phyloP scores from a whole-genome alignment of 768 basidiomycete species.

The Phylloporus sp. region DNA sequence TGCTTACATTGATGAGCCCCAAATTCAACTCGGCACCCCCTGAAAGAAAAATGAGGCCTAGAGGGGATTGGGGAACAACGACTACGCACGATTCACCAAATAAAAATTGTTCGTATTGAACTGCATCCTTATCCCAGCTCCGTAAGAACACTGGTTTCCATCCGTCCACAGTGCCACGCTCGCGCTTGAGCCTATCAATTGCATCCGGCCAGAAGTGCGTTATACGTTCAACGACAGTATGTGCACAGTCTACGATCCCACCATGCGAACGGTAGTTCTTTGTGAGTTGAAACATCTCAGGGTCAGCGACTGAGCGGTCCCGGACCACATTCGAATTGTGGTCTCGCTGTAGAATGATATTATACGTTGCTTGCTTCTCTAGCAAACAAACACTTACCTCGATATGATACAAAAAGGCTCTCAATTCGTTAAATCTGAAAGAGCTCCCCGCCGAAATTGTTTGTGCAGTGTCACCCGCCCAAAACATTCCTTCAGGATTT shows the following conservation, averaged over 20 bases:
- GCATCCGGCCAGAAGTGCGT: slow-evolving; percentile 57
- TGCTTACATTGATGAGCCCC: slow-evolving; percentile 64
- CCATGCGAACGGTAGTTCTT: slow-evolving; percentile 70
- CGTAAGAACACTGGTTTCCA: slow-evolving; percentile 56
- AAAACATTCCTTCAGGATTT: slow-evolving; percentile 66
- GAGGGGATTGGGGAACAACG: neutral
- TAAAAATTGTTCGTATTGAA: slow-evolving; percentile 52
- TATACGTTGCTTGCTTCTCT: neutral
- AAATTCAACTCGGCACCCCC: slow-evolving; percentile 50
- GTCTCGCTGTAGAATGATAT: slow-evolving; percentile 17
- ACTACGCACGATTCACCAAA: slow-evolving; percentile 43
- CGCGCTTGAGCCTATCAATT: slow-evolving; percentile 55
- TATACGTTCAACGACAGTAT: slow-evolving; percentile 60
- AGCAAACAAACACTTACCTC: slow-evolving; percentile 41
- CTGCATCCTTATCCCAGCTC: slow-evolving; percentile 42
- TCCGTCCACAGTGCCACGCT: slow-evolving; percentile 53
- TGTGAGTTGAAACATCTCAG: slow-evolving; percentile 50
- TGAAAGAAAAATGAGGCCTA: slow-evolving; percentile 20
- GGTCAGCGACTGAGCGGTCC: slow-evolving; percentile 20
- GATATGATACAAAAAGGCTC: slow-evolving; percentile 58
- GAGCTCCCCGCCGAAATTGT: slow-evolving; percentile 71
- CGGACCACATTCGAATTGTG: slow-evolving; percentile 8
- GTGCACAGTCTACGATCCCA: slow-evolving; percentile 72
- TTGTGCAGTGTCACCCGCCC: slow-evolving; percentile 80
- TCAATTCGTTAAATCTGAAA: slow-evolving; percentile 69